A percentile compares a stretch with the other conserved stretches of the same genome.
Conservation (phyloP, 345 rosid genomes). For the Kernera saxatilis region DNA sequence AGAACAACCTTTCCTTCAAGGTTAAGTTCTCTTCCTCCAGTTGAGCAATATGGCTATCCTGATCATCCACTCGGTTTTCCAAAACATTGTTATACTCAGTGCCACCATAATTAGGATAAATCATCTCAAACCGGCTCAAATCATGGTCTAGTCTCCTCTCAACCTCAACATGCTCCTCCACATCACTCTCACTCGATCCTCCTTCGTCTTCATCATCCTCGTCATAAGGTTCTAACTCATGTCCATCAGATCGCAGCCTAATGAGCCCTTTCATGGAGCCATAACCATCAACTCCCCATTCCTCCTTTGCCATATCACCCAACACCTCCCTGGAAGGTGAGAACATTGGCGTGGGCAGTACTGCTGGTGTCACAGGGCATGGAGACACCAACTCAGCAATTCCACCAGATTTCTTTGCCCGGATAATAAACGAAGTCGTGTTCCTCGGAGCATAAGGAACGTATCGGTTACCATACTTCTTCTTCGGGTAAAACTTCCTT, state of each 20-base stretch:
- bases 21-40: constrained; percentile 94
- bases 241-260: constrained; percentile 67
- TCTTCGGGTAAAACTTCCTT: constrained; percentile 63
- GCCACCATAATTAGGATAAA: constrained; percentile 63
- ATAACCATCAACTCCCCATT: constrained; percentile 99
- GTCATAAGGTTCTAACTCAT: constrained; percentile 46
- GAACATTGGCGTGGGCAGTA: constrained; percentile 76
- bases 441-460: constrained; percentile 96
- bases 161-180: constrained; percentile 94
- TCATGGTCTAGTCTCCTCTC: constrained; percentile 96
- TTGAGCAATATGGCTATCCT: constrained; percentile 83
- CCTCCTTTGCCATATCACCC: constrained; percentile 95
- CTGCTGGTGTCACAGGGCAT: constrained; percentile 85
- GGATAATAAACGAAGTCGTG: constrained; percentile 76
- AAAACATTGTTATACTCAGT: constrained; percentile 59
- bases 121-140: constrained; percentile 96
- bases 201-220: constrained; percentile 93
- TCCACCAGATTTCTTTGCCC: constrained; percentile 90
- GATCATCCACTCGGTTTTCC: constrained; percentile 96
- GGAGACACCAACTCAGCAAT: constrained; percentile 94
- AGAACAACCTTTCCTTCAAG: constrained; percentile 76
- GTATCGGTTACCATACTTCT: constrained; percentile 57
- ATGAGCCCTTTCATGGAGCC: constrained; percentile 98
- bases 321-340: constrained; percentile 83
- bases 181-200: constrained; percentile 93